A percentile compares a stretch with the other conserved stretches of the same genome.
Evolutionary conservation across 169 alveolate genomes (phyloP).

Genomic region (Plasmodium vinckei): DNA sequence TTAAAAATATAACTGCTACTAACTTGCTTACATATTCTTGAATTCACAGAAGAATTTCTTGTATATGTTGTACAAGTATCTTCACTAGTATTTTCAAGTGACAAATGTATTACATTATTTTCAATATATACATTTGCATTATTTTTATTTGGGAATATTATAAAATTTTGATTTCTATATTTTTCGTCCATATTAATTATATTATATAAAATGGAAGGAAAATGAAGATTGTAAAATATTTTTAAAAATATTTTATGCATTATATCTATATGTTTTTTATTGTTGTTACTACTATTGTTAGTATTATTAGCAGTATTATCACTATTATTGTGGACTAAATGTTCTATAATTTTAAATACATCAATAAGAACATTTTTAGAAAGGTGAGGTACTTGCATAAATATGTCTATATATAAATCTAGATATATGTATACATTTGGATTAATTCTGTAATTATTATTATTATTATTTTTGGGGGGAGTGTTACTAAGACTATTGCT

Average conservation of each 20-base stretch:
- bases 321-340: constrained; percentile 10
- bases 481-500: not conserved
- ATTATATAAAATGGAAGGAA: constrained; percentile 66
- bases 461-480: not conserved
- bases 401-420: constrained; percentile 68
- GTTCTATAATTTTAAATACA: constrained; percentile 20
- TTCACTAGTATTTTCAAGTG: constrained; percentile 72
- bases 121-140: constrained; percentile 52
- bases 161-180: constrained; percentile 44
- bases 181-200: constrained; percentile 30
- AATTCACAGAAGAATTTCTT: constrained; percentile 67
- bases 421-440: constrained; percentile 34
- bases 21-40: constrained; percentile 1
- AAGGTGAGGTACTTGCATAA: constrained; percentile 64
- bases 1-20: not conserved
- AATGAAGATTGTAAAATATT: constrained; percentile 44
- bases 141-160: constrained; percentile 27
- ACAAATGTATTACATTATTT: constrained; percentile 66
- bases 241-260: constrained; percentile 29
- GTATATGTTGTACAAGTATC: constrained; percentile 75
- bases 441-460: constrained; percentile 5
- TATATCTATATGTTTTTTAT: constrained; percentile 40
- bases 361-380: constrained; percentile 46
- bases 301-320: not conserved
- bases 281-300: not conserved